phyloP scores from a whole-genome alignment of 2,329 filamentous ascomycete genomes.

The Paraphaeosphaeria sporulosa region DNA sequence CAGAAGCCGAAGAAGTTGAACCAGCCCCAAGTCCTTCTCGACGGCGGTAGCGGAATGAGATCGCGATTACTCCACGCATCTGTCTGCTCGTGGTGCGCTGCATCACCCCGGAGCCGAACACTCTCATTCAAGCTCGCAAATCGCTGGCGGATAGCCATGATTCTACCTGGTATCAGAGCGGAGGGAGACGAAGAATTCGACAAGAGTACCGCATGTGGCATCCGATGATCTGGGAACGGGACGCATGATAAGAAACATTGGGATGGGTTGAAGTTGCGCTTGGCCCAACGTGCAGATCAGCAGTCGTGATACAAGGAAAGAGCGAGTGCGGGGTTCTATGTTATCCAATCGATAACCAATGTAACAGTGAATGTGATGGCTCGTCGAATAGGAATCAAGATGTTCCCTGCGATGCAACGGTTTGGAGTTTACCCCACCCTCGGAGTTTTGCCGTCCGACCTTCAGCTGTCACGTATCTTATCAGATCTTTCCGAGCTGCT shows the following conservation, averaged over 20 bases:
- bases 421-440: not conserved
- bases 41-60: slow-evolving; percentile 48
- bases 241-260: slow-evolving; percentile 1
- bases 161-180: not conserved
- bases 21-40: slow-evolving; percentile 51
- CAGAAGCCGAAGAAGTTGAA: slow-evolving; percentile 55
- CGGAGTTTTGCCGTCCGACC: slow-evolving; percentile 14
- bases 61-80: slow-evolving; percentile 52
- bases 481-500: slow-evolving; percentile 12
- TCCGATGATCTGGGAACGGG: not conserved
- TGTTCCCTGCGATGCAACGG: not conserved
- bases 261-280: not conserved
- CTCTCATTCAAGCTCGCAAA: slow-evolving; percentile 40
- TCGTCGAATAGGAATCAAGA: not conserved
- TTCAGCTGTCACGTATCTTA: slow-evolving; percentile 14
- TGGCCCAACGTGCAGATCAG: not conserved
- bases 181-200: not conserved
- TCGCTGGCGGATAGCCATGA: slow-evolving; percentile 18
- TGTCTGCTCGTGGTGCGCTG: slow-evolving; percentile 55
- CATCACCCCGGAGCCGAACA: slow-evolving; percentile 50
- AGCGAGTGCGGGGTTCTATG: slow-evolving; percentile 7
- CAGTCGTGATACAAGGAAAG: not conserved
- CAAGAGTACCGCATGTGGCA: not conserved
- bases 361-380: not conserved
- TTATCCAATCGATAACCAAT: slow-evolving; percentile 13